Base-by-base conservation (phyloP, 169 alveolate genomes). In the Cryptosporidium parvum region DNA sequence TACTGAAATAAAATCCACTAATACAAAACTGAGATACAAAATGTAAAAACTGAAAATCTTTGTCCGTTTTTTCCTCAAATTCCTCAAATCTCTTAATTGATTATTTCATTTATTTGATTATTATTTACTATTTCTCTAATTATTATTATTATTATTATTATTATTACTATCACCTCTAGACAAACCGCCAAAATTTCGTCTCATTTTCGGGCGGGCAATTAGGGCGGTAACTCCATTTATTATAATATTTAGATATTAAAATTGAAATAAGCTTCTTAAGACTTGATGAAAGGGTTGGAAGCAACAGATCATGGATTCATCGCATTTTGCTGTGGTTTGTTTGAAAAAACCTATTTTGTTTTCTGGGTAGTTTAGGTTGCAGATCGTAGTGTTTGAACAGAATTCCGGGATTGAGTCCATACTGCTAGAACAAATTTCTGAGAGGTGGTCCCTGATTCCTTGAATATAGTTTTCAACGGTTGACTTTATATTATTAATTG, bases 401-500 rank as follows among this genome's bases (percentile, higher is more conserved):
- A 44, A 16, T 14, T 65, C 48, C n/a, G 72, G 42, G 2, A 7
- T 35, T 14, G 53, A 14, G 12, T 31, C 56, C 56, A 48, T 16
- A 3, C 7, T 16, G 12, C 56, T 5, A 48, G n/a, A 48, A 5
- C 21, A 14, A 48, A 29, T 21, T 37, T 33, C 72, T 29, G 48
- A 16, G 33, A 37, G 26, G 72, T 80, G 53, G 2, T 39, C 35
- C 45, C 23, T 42, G 51, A 80, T 80, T 14, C 89, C 89, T 31
- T 26, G 2, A 18, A 59, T 44, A 14, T 80, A 80, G 10, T 44
- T 62, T 35, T 80, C 53, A 26, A 80, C 89, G 58, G 89, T 80
- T 21, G 51, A 21, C 53, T 80, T 58, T 18, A 80, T 80, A 18
- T 42, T 80, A 29, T 62, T 80, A 23, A 80, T 61, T 62, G 89